Percentiles rank a stretch among this genome's conserved stretches.
Evolutionary conservation across 306 rosid species (phyloP).

Genomic region (Rubus parviflorus): DNA sequence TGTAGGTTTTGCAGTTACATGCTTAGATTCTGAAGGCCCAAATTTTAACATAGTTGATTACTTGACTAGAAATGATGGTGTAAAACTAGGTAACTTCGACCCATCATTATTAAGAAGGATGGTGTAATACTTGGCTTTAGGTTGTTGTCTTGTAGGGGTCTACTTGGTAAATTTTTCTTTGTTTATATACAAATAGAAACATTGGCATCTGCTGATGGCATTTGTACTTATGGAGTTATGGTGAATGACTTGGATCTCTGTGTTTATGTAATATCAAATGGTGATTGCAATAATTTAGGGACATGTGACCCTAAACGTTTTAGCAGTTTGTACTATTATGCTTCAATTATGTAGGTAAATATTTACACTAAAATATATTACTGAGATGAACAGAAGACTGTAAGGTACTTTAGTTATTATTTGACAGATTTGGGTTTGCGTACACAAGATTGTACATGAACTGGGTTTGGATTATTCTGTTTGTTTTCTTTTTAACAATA

Average conservation of each 20-base stretch:
- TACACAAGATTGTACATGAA: neutral
- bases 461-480: neutral
- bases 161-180: neutral
- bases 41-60: too few species aligned
- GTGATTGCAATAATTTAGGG: neutral
- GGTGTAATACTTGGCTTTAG: neutral
- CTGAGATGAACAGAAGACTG: neutral
- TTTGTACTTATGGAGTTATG: too few species aligned
- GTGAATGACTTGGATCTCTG: neutral
- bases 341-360: neutral
- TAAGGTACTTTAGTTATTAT: neutral
- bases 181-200: neutral
- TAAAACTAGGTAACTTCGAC: neutral
- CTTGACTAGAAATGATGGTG: neutral
- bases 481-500: conserved; percentile 10
- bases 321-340: neutral
- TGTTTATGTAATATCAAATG: neutral
- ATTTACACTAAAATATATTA: neutral
- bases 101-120: neutral
- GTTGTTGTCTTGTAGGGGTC: neutral
- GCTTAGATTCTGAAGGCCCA: neutral
- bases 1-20: neutral
- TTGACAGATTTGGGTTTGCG: neutral
- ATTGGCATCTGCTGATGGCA: neutral
- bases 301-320: neutral